phyloP scores from a whole-genome alignment of 139 green algal species.

The Deuterostichococcus epilithicus region DNA sequence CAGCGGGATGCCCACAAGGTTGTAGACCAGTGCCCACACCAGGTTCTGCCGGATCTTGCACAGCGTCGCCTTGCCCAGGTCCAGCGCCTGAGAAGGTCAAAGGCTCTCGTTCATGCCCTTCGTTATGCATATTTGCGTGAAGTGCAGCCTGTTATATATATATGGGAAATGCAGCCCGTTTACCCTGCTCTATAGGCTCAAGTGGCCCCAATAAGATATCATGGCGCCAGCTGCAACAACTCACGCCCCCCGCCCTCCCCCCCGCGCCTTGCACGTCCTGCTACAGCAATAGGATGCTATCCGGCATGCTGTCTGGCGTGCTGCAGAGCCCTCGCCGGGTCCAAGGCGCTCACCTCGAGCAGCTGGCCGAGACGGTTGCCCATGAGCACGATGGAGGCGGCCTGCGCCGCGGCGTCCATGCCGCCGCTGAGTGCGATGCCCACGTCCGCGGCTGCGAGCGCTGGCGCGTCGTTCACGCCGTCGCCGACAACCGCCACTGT shows the following conservation, averaged over 20 bases:
- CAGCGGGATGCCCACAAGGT: constrained; percentile 86
- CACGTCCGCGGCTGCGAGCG: constrained; percentile 76
- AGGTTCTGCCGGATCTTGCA: constrained; percentile 93
- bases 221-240: no score
- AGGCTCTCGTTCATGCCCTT: no score
- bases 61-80: constrained; percentile 71
- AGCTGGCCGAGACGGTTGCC: constrained; percentile 74
- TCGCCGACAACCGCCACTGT: constrained; percentile 61
- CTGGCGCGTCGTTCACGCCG: constrained; percentile 70
- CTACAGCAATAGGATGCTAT: no score
- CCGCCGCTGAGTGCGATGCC: constrained; percentile 74
- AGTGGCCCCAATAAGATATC: no score
- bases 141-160: no score
- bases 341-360: background rate
- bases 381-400: constrained; percentile 86
- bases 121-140: no score
- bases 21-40: constrained; percentile 91
- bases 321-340: background rate
- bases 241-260: no score
- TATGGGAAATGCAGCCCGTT: no score
- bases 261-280: no score
- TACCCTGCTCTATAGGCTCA: no score
- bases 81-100: constrained; percentile 48
- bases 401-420: constrained; percentile 74
- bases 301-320: no score